Base-by-base conservation (phyloP, 2,329 filamentous ascomycete species). In the Monilinia vaccinii-corymbosi region DNA sequence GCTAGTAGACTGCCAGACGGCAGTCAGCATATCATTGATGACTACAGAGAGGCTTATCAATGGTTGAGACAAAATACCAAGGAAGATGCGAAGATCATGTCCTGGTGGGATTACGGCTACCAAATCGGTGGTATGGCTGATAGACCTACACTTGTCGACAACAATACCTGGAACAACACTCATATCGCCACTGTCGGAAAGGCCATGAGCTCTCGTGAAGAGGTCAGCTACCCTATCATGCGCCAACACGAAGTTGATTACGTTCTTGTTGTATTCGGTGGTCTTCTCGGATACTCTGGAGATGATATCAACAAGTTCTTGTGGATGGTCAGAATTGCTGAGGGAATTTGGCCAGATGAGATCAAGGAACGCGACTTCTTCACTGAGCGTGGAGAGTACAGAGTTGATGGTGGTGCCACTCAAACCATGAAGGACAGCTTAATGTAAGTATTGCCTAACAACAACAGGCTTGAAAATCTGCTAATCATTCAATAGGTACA, bases 91-190 rank as follows among this genome's bases (percentile, higher is more conserved):
- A 99, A 97, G 82, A 88, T 99, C 73, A 97, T 97, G 93, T 94
- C 92, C 1, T 99, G 94, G 94, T 99, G 94, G 94, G 94, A 99
- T 74, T 99, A 99, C 71, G 94, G 94, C 66, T 99, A 99, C 78
- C 94, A 99, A 77, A 99, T 99, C 75, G 94, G 94, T 77, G 94
- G 94, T 67, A 99, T 99, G 94, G 94, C 94, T 53, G 94, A 99
- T 74, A 85, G 94, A 58, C 94, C 94, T 38, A 99, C 94, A 1
- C 81, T 99, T 38, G 94, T 99, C 38, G 94, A 99, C 79, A 99
- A 99, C 81, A 99, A 99, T 78, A 99, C 94, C 2, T 99, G 94
- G 94, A 99, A 99, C 81, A 99, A 99, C 79, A 99, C 94, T 9
- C 94, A 99, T 74, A 99, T 99, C 76, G 94, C 94, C 57, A 99